Evolutionary conservation across 768 basidiomycete species (phyloP).

Genomic region (Lactarius evosmus): DNA sequence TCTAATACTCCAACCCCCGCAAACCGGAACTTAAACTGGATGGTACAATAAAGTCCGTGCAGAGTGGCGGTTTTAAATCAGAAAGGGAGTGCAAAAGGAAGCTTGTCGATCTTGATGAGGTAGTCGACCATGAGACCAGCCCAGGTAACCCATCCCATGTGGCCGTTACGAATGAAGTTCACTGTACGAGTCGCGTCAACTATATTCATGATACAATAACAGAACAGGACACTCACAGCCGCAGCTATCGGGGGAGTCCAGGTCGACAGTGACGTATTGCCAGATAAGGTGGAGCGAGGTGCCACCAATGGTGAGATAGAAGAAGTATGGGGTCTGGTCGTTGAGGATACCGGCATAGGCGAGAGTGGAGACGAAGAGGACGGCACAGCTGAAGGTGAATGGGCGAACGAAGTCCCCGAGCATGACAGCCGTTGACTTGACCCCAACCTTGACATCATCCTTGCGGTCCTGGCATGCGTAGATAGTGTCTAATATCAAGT

Average conservation of each 20-base stretch:
- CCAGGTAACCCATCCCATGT: constrained; percentile 29
- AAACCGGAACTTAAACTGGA: neutral
- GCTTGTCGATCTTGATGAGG: constrained; percentile 25
- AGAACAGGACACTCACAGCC: constrained; percentile 16
- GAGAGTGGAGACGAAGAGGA: constrained; percentile 52
- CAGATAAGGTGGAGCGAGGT: constrained; percentile 29
- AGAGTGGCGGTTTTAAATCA: constrained; percentile 2
- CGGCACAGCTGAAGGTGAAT: constrained; percentile 52
- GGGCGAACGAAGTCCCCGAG: constrained; percentile 62
- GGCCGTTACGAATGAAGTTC: constrained; percentile 27
- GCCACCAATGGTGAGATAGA: constrained; percentile 29
- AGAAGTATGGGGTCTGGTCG: constrained; percentile 27
- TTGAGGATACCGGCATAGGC: constrained; percentile 50
- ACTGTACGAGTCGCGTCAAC: constrained; percentile 10
- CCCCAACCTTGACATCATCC: constrained; percentile 68
- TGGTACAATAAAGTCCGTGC: constrained; percentile 4
- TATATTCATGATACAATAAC: neutral
- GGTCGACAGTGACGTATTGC: constrained; percentile 30
- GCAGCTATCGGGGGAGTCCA: constrained; percentile 29
- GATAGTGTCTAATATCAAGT: constrained; percentile 46
- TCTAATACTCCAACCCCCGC: neutral
- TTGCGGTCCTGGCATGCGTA: constrained; percentile 77
- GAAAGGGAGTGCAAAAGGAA: constrained; percentile 18
- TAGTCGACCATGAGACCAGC: constrained; percentile 30
- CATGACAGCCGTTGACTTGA: constrained; percentile 71